Conservation (phyloP, 306 rosid genomes). For the Lablab purpureus region DNA sequence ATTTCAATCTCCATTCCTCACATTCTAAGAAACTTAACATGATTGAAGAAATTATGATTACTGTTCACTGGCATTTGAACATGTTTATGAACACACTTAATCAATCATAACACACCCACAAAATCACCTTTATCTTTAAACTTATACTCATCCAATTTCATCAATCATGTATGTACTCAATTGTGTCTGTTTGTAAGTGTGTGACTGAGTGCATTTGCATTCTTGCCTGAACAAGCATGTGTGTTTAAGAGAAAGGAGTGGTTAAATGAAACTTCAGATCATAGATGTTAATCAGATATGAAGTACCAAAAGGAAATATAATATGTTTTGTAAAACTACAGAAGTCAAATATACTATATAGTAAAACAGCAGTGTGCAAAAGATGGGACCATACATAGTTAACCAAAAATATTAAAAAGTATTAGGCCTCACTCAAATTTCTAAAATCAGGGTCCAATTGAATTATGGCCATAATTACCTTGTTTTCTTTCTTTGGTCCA, state of each 20-base stretch:
- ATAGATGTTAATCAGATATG: constrained; percentile 11
- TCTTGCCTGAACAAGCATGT: background rate
- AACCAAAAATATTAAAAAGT: background rate
- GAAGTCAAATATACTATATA: constrained; percentile 39
- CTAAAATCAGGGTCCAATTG: constrained; percentile 41
- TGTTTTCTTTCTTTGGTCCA: constrained; percentile 34
- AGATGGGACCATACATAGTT: constrained; percentile 38
- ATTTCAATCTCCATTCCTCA: background rate
- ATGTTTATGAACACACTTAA: background rate
- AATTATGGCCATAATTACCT: constrained; percentile 44
- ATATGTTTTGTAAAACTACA: constrained; percentile 33
- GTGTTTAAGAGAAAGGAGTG: constrained; percentile 4
- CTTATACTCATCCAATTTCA: background rate
- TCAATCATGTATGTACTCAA: constrained; percentile 27
- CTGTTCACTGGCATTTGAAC: background rate
- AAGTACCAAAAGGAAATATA: background rate
- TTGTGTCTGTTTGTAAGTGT: background rate
- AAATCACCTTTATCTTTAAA: constrained; percentile 2
- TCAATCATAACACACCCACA: background rate
- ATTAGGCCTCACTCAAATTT: constrained; percentile 34
- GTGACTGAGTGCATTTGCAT: background rate
- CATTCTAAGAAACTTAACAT: background rate
- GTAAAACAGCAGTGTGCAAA: constrained; percentile 48
- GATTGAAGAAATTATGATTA: no score
- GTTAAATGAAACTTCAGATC: constrained; percentile 1